A percentile compares a stretch with the other conserved stretches of the same genome.
phyloP scores from a whole-genome alignment of 2,329 filamentous ascomycete species.

The Metarhizium rileyi region DNA sequence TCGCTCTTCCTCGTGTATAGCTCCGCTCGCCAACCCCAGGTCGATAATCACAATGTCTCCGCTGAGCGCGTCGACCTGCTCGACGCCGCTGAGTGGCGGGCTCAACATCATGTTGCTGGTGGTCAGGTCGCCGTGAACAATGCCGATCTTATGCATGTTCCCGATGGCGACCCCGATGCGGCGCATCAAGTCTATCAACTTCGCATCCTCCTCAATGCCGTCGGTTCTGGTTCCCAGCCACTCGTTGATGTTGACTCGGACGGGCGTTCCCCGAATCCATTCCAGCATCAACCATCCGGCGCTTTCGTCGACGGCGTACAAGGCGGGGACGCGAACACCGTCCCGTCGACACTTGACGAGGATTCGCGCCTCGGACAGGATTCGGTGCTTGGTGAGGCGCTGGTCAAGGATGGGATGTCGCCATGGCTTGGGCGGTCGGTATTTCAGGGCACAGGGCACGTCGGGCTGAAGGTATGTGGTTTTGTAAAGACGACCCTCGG shows the following conservation, averaged over 20 bases:
- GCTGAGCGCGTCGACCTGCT: conserved; percentile 28
- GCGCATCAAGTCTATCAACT: conserved; percentile 53
- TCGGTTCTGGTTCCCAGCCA: conserved; percentile 46
- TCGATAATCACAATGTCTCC: conserved; percentile 88
- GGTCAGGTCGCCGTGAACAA: conserved; percentile 92
- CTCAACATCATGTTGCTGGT: conserved; percentile 93
- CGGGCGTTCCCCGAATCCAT: conserved; percentile 68
- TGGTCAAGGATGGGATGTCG: conserved; percentile 82
- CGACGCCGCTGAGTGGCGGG: conserved; percentile 13
- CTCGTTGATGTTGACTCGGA: conserved; percentile 59
- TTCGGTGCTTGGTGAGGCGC: conserved; percentile 75
- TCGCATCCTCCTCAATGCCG: conserved; percentile 32
- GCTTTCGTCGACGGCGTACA: conserved; percentile 58
- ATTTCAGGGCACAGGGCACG: conserved; percentile 72
- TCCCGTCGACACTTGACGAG: conserved; percentile 69
- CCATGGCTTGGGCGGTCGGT: conserved; percentile 85
- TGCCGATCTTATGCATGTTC: conserved; percentile 68
- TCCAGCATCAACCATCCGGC: conserved; percentile 73
- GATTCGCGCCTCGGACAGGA: conserved; percentile 82
- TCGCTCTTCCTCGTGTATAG: conserved; percentile 76
- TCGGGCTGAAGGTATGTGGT: conserved; percentile 65
- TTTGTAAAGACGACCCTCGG: conserved; percentile 88
- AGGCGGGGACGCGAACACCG: conserved; percentile 70
- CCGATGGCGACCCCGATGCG: conserved; percentile 65
- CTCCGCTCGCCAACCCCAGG: conserved; percentile 81